Evolutionary conservation across 768 basidiomycete species (phyloP), one percentile per base, ranked within the genome.

Genomic region (Boletus huronensis): DNA sequence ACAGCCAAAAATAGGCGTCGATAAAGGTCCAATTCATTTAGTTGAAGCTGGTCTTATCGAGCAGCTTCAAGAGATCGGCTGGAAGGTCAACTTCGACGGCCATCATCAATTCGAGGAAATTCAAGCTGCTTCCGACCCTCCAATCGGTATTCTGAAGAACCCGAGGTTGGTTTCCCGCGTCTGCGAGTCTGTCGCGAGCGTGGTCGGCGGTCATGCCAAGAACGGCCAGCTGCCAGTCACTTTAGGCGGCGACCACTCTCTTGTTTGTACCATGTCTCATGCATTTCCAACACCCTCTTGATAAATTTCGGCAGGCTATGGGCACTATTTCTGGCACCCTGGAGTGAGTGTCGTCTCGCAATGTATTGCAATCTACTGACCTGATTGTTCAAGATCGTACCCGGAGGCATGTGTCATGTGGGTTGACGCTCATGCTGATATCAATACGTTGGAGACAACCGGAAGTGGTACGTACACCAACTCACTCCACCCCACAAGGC

Each of bases 371-470:
- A 50, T 26, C 48, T 28, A 34, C 48, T 58, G 25, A 64, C 50
- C 48, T 40, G 19, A 21, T 23, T 25, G 36, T 51, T 57, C 25
- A 47, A 92, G 90, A 53, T 75, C 78, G 43, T 79, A 90, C 65
- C 86, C 89, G 13, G 82, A 92, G 28, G 85, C 90, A 23, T 90
- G 91, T 67, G 86, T 99, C 34, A 76, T 99, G 57, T 98, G 97
- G 97, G 77, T 98, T 55, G 97, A 99, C 68, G 97, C 97, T 3
- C 97, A 98, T 64, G 88, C 93, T 19, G 97, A 98, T 69, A 93
- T 99, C 75, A 98, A 99, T 72, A 97, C 95, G 6, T 74, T 80
- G 11, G 83, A 87, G 52, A 83, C 90, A 16, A 94, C 94, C 19
- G 85, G 75, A 40, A 84, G 88, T 62, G 88, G 88, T 82, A 67